Evolutionary conservation across 2,329 filamentous ascomycete genomes (phyloP), one percentile per base, ranked within the genome.

Genomic region (Penicillium italicum): DNA sequence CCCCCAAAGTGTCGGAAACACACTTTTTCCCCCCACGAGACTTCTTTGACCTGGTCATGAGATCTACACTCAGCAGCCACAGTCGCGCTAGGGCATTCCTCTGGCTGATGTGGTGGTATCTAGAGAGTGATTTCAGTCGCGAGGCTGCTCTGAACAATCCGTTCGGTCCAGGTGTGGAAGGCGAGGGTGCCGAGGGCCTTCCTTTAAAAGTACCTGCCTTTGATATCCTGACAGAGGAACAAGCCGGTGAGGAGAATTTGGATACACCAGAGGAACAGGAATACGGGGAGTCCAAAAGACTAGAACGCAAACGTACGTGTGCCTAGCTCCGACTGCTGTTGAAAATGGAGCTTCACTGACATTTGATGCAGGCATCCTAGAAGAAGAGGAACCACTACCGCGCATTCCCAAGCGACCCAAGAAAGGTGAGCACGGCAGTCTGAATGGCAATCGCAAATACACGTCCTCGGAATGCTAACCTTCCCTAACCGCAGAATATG

Each of bases 91-190:
- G 79, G 42, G 93, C 93, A 0, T 99, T 99, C 65, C 77, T 99
- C 20, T 99, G 94, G 94, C 79, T 99, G 60, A 95, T 99, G 86
- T 99, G 94, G 94, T 97, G 94, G 80, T 97, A 99, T 69, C 82
- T 99, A 18, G 94, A 99, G 72, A 96, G 92, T 28, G 91, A 97
- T 71, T 97, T 97, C 64, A 90, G 90, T 0, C 85, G 88, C 64
- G 90, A 96, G 66, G 91, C 90, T 53, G 93, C 91, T 42, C 82
- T 90, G 45, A 87, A 90, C 64, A 99, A 99, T 67, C 94, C 94
- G 0, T 99, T 97, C 66, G 94, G 94, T 0, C 72, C 75, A 2
- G 77, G 77, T 14, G 59, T 74, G 36, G 73, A 75, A 45, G 76
- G 74, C 28, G 74, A 78, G 50, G 74, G 71, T 10, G 68, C 72